Evolutionary conservation across 2,329 filamentous ascomycete species (phyloP).

Genomic region (Exophiala sideris): DNA sequence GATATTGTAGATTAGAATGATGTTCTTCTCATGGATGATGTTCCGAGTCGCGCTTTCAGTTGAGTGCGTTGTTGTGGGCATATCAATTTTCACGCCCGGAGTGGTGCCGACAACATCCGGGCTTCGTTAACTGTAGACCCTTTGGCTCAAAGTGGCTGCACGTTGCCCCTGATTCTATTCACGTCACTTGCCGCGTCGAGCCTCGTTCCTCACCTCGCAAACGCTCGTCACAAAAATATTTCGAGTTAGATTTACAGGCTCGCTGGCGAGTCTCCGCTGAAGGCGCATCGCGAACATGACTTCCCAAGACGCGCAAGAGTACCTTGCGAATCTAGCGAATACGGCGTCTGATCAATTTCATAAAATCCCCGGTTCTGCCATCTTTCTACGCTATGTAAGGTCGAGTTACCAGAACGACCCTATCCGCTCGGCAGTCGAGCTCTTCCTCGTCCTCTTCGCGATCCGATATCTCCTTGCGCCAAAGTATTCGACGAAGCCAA

Average conservation of each 20-base stretch:
- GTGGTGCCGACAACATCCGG: too few relatives aligned
- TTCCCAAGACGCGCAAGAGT: constrained; percentile 52
- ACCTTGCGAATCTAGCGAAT: constrained; percentile 52
- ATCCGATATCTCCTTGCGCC: constrained; percentile 89
- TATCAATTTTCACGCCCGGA: too few relatives aligned
- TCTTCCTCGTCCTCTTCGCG: constrained; percentile 92
- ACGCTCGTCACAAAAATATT: not conserved
- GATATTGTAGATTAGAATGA: not conserved
- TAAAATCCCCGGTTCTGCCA: constrained; percentile 87
- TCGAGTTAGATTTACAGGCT: not conserved
- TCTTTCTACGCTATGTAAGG: constrained; percentile 90
- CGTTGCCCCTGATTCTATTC: not conserved
- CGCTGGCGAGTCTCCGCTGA: not conserved
- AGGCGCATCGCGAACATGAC: constrained; percentile 46
- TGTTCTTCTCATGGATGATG: not conserved
- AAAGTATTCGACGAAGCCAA: constrained; percentile 88
- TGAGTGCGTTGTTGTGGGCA: too few relatives aligned
- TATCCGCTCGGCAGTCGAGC: constrained; percentile 85
- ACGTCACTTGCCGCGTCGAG: not conserved
- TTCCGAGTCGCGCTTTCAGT: too few relatives aligned
- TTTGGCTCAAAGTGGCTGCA: too few relatives aligned
- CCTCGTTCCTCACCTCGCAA: not conserved
- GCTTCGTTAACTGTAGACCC: too few relatives aligned
- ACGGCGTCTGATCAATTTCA: constrained; percentile 68
- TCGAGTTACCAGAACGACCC: constrained; percentile 98